phyloP scores from a whole-genome alignment of 1,139 yeast genomes.

The Pichia sp. region DNA sequence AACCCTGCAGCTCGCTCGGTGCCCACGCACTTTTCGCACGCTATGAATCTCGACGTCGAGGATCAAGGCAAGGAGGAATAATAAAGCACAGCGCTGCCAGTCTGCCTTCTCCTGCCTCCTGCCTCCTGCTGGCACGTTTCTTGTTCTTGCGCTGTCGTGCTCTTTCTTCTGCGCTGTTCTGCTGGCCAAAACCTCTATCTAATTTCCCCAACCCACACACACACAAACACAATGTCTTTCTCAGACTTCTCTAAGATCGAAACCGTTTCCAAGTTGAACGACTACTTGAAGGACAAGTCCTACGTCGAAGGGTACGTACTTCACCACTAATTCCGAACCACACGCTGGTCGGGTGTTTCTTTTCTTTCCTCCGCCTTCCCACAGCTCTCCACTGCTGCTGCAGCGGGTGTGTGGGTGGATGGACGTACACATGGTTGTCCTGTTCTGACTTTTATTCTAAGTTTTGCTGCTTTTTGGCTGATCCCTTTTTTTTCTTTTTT shows the following conservation, averaged over 20 bases:
- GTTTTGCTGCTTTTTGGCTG: not conserved
- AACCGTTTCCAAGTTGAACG: slow-evolving; percentile 81
- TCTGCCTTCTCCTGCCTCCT: not conserved
- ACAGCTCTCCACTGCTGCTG: not conserved
- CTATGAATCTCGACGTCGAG: not conserved
- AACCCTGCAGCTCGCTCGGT: not conserved
- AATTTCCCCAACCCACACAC: slow-evolving; percentile 6
- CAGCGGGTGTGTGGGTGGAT: not conserved
- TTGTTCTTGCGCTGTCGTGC: not conserved
- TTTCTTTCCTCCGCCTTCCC: not conserved
- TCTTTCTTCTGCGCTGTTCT: not conserved
- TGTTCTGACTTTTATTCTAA: not conserved
- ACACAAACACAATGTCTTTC: slow-evolving; percentile 52
- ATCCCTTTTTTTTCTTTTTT: slow-evolving; percentile 4
- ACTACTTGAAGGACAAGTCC: slow-evolving; percentile 84
- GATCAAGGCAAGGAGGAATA: not conserved
- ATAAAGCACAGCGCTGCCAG: not conserved
- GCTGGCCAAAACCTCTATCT: not conserved
- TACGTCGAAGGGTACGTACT: slow-evolving; percentile 86
- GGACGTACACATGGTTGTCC: not conserved
- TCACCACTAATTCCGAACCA: not conserved
- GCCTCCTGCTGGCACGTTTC: not conserved
- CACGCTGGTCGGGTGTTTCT: not conserved
- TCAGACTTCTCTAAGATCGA: slow-evolving; percentile 76
- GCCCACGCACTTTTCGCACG: not conserved